Evolutionary conservation across 805 yeast species (phyloP).

Genomic region (Saccharomyces paradoxus): DNA sequence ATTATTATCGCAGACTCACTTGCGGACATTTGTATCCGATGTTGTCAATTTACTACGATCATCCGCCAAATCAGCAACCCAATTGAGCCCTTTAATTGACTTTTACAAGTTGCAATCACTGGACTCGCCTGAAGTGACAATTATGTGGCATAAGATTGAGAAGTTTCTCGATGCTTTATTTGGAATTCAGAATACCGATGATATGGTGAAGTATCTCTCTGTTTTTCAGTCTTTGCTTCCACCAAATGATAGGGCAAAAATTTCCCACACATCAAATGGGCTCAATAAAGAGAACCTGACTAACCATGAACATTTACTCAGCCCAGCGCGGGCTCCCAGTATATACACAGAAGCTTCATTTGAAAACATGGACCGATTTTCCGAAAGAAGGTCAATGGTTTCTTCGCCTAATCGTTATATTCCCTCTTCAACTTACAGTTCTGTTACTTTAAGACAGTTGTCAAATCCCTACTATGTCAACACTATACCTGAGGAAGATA

Average conservation of each 20-base stretch:
- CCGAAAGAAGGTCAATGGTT: constrained; percentile 32
- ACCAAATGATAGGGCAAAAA: background rate
- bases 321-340: constrained; percentile 17
- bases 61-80: constrained; percentile 11
- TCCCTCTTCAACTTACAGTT: constrained; percentile 4
- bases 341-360: constrained; percentile 32
- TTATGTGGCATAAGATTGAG: constrained; percentile 19
- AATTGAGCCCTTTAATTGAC: constrained; percentile 16
- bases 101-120: constrained; percentile 13
- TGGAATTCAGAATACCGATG: constrained; percentile 11
- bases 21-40: constrained; percentile 13
- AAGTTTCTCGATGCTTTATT: constrained; percentile 13
- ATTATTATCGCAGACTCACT: constrained; percentile 11
- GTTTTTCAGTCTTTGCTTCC: constrained; percentile 13
- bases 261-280: background rate
- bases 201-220: constrained; percentile 16
- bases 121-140: constrained; percentile 7
- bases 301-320: constrained; percentile 10
- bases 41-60: constrained; percentile 12
- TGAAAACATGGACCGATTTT: constrained; percentile 33
- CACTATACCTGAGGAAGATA: constrained; percentile 33
- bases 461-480: constrained; percentile 29
- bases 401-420: constrained; percentile 20
- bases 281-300: constrained; percentile 6
- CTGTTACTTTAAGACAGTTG: constrained; percentile 14